Evolutionary conservation across 441 rosid genomes (phyloP).

Genomic region (Breynia disticha): DNA sequence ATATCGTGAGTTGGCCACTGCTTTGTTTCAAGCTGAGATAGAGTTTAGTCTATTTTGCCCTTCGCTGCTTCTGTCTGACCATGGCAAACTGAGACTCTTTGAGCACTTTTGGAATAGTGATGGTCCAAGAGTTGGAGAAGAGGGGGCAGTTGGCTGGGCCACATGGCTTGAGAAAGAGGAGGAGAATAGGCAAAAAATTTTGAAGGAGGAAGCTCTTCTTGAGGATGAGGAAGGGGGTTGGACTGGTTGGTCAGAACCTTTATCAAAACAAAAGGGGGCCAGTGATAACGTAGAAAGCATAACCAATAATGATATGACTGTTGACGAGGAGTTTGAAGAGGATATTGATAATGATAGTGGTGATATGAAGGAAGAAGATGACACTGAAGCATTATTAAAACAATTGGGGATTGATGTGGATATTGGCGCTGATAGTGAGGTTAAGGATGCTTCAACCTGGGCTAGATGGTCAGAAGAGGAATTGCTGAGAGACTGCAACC

Average conservation of each 20-base stretch:
- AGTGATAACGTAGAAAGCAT: constrained; percentile 27
- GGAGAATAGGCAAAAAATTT: constrained; percentile 59
- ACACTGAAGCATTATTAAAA: constrained; percentile 73
- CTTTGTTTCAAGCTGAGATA: constrained; percentile 84
- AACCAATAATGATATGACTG: constrained; percentile 19
- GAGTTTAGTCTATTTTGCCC: constrained; percentile 87
- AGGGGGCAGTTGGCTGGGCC: constrained; percentile 86
- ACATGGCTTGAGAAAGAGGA: constrained; percentile 92
- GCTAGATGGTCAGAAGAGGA: constrained; percentile 81
- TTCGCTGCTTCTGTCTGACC: constrained; percentile 54
- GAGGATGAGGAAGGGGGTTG: constrained; percentile 75
- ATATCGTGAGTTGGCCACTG: constrained; percentile 77
- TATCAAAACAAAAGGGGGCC: constrained; percentile 32
- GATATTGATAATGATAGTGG: constrained; percentile 48
- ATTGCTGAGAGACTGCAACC: constrained; percentile 56
- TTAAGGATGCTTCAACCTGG: constrained; percentile 78
- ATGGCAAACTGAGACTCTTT: constrained; percentile 75
- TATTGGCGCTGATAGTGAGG: constrained; percentile 49
- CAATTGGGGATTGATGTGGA: constrained; percentile 70
- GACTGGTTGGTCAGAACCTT: constrained; percentile 91
- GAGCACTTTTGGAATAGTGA: constrained; percentile 88
- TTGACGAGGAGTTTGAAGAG: constrained; percentile 35
- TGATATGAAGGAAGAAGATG: constrained; percentile 54
- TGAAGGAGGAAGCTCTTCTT: constrained; percentile 48
- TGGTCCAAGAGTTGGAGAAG: constrained; percentile 89